Base-by-base conservation (phyloP, 1,284 basidiomycete species). In the Puccinia polysora region DNA sequence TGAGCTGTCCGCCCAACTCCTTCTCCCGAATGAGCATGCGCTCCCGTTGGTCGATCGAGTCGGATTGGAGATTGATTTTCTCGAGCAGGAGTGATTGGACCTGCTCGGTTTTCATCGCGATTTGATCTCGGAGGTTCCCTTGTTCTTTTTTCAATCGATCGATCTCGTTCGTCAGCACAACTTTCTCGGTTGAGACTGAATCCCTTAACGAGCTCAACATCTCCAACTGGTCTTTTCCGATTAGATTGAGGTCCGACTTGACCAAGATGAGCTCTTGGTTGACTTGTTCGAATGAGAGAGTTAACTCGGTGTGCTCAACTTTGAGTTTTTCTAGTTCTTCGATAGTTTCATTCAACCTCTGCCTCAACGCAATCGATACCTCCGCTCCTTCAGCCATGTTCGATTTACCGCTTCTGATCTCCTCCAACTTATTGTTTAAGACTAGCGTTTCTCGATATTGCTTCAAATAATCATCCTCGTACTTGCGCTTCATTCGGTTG, bases 61-160 rank as follows among this genome's bases (percentile, higher is more conserved):
- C 89, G 75, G 86, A 88, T 80, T 96, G 94, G 56, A 96, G 81
- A 76, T 85, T 89, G 72, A 96, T 88, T 82, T 97, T 97, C 79
- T 97, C 94, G 69, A 95, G 82, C 1, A 97, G 82, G 43, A 97
- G 83, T 4, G 81, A 76, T 55, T 77, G 79, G 60, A 80, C 77
- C 73, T 79, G 78, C 50, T 70, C 67, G 23, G 56, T 86, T 80
- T 95, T 90, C 87, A 93, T 90, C 77, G 87, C 85, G 79, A 89
- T 90, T 83, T 91, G 92, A 76, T 95, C 91, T 50, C 82, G 82
- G 2, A 90, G 83, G 30, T 88, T 87, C 73, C 84, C 85, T 77
- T 91, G 84, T 76, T 89, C 86, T 56, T 84, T 84, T 77, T 84
- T 86, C 47, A 93, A 80, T 34, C 83, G 82, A 47, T 84, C 82